Evolutionary conservation across 2,329 filamentous ascomycete species (phyloP).

Genomic region (Aspergillus pseudoviridinutans): DNA sequence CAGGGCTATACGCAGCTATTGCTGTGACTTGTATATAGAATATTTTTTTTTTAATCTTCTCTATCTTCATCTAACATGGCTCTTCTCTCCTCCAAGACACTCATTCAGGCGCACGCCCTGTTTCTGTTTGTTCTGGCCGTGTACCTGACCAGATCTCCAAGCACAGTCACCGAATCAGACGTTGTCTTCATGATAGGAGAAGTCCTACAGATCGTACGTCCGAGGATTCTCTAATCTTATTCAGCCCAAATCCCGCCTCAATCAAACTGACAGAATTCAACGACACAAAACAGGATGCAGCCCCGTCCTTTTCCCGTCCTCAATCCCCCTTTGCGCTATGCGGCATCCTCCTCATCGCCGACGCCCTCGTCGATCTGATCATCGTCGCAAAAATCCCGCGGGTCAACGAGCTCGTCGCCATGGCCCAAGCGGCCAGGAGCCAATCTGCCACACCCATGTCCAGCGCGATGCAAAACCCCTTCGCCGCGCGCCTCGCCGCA

Average conservation of each 20-base stretch:
- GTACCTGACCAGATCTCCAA: conserved; percentile 74
- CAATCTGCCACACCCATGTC: conserved; percentile 21
- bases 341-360: conserved; percentile 67
- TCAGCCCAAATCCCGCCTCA: neutral
- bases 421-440: conserved; percentile 60
- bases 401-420: conserved; percentile 64
- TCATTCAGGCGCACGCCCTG: conserved; percentile 76
- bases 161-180: conserved; percentile 70
- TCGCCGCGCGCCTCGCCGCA: conserved; percentile 22
- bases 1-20: neutral
- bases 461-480: conserved; percentile 20
- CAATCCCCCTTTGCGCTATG: conserved; percentile 64
- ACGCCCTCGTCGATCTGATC: conserved; percentile 62
- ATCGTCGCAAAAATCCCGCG: conserved; percentile 55
- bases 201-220: conserved; percentile 70
- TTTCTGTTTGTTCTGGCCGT: conserved; percentile 81
- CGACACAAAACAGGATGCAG: conserved; percentile 43
- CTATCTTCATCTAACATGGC: conserved; percentile 56
- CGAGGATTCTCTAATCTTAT: neutral
- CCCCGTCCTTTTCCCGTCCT: conserved; percentile 63
- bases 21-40: neutral
- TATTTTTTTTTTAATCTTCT: neutral
- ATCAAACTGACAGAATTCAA: conserved; percentile 5
- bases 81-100: conserved; percentile 72
- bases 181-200: conserved; percentile 79